Evolutionary conservation across 768 basidiomycete species (phyloP).

Genomic region (Roridomyces roridus): DNA sequence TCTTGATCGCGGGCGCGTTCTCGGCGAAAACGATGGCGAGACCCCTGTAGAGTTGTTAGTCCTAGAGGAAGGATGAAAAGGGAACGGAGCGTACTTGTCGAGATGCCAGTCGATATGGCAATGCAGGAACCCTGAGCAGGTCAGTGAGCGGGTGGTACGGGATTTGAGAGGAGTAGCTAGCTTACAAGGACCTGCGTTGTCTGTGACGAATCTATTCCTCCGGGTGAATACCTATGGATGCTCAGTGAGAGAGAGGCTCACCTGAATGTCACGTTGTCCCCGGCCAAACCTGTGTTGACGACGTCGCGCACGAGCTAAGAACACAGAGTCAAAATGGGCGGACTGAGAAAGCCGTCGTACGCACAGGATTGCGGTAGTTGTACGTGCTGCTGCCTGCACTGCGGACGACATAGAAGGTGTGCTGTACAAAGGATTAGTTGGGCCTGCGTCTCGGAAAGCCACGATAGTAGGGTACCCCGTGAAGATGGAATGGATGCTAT

Average conservation of each 20-base stretch:
- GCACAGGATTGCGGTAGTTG: conserved; percentile 51
- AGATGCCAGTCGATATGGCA: conserved; percentile 47
- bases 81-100: conserved; percentile 39
- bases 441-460: too few species aligned
- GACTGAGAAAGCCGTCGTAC: not conserved
- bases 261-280: conserved; percentile 41
- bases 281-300: conserved; percentile 38
- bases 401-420: conserved; percentile 44
- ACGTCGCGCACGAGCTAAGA: conserved; percentile 52
- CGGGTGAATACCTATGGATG: too few species aligned
- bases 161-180: too few species aligned
- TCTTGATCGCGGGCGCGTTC: conserved; percentile 21
- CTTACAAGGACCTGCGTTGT: conserved; percentile 39
- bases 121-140: conserved; percentile 31
- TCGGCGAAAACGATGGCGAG: conserved; percentile 47
- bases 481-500: conserved; percentile 38
- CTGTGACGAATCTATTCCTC: conserved; percentile 48
- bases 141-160: not conserved
- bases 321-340: not conserved
- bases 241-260: too few species aligned
- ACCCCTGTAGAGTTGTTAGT: conserved; percentile 30
- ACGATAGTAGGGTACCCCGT: too few species aligned
- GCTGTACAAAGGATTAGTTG: conserved; percentile 31
- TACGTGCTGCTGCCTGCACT: conserved; percentile 36
- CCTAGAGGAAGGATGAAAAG: not conserved